A percentile compares a stretch with the other conserved stretches of the same genome.
These are phyloP conservation scores for Saccharomyces pastorianus DNA, from an alignment of 1,139 yeast species.

Conservation along the genomic window DNA sequence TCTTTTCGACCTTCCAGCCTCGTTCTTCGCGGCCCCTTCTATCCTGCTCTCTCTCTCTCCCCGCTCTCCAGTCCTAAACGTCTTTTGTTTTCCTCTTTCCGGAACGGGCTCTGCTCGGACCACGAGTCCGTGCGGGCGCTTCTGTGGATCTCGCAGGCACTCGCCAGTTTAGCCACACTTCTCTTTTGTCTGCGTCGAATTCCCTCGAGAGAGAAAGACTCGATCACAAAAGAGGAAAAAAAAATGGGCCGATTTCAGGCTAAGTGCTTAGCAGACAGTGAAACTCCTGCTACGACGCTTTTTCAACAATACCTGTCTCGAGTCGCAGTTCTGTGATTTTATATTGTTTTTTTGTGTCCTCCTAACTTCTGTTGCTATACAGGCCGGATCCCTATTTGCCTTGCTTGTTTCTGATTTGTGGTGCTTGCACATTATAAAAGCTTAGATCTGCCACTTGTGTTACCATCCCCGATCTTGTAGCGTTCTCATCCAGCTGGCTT, in stretches of 20 bases:
- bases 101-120: neutral
- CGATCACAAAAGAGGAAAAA: neutral
- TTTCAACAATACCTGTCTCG: neutral
- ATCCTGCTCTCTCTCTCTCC: no score
- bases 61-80: neutral
- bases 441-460: no score
- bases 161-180: neutral
- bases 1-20: no score
- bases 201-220: neutral
- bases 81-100: neutral
- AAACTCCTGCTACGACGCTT: neutral
- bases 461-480: no score
- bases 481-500: no score
- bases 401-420: no score
- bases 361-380: no score
- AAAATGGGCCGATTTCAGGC: constrained; percentile 1
- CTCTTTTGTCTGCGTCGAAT: neutral
- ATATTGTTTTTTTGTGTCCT: neutral
- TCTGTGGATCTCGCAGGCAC: constrained; percentile 1
- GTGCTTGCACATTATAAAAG: no score
- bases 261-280: neutral
- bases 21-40: no score
- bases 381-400: no score
- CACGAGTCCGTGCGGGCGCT: neutral
- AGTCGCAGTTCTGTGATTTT: neutral